Evolutionary conservation across 2,329 filamentous ascomycete species (phyloP).

Genomic region (Monilinia laxa): DNA sequence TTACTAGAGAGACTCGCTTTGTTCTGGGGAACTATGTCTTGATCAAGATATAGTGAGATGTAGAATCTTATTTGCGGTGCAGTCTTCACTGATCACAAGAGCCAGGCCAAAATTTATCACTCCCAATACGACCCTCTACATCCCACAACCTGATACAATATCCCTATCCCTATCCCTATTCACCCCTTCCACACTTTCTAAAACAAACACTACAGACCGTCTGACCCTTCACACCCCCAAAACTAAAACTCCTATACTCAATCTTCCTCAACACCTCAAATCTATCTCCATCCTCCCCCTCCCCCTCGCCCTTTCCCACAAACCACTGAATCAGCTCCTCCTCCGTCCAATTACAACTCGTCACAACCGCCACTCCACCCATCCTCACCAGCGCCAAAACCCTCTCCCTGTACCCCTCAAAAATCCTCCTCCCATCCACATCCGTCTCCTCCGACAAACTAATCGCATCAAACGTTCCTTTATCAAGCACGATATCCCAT

Average conservation of each 20-base stretch:
- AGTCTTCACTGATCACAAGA: background rate
- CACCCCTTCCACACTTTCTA: constrained; percentile 44
- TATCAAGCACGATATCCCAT: constrained; percentile 94
- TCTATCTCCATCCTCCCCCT: constrained; percentile 26
- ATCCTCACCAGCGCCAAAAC: constrained; percentile 67
- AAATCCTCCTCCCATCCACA: constrained; percentile 58
- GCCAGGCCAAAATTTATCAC: background rate
- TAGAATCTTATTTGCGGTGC: background rate
- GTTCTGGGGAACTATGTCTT: background rate
- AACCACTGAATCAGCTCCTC: constrained; percentile 83
- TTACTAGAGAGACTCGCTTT: too few relatives aligned
- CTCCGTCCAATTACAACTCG: constrained; percentile 98
- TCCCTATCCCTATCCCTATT: background rate
- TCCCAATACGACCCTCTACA: background rate
- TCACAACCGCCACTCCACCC: constrained; percentile 77
- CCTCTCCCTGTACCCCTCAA: constrained; percentile 71
- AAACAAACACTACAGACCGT: constrained; percentile 88
- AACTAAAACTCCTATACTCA: constrained; percentile 82
- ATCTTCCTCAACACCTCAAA: constrained; percentile 63
- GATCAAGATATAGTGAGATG: background rate
- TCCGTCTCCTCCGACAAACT: constrained; percentile 64
- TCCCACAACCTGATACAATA: too few relatives aligned
- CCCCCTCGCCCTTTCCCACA: constrained; percentile 49
- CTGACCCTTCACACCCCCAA: constrained; percentile 85
- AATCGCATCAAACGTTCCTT: constrained; percentile 96